Percentiles rank a stretch among this genome's conserved stretches.
These are phyloP conservation scores for Margaritispora aquatica DNA, from an alignment of 495 filamentous ascomycete species.

Conservation along the genomic window DNA sequence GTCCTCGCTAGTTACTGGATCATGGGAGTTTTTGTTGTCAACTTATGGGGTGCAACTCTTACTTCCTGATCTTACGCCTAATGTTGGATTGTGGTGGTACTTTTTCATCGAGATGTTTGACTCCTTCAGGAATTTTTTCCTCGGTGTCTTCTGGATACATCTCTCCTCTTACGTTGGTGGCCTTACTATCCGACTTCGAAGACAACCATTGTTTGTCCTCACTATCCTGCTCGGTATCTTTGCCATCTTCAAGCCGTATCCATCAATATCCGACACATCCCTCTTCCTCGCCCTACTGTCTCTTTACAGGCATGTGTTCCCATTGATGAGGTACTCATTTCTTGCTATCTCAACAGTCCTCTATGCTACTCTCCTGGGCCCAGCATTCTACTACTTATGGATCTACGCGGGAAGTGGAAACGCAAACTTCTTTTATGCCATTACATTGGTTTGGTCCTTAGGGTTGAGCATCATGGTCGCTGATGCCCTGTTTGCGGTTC, in stretches of 20 bases:
- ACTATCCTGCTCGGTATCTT: constrained; percentile 79
- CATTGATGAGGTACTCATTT: constrained; percentile 91
- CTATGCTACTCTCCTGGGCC: constrained; percentile 83
- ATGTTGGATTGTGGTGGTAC: constrained; percentile 98
- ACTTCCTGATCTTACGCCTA: constrained; percentile 89
- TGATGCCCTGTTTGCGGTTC: constrained; percentile 78
- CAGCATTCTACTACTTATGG: constrained; percentile 96
- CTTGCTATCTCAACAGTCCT: constrained; percentile 73
- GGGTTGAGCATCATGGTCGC: constrained; percentile 72
- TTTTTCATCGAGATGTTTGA: constrained; percentile 99
- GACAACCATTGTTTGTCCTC: constrained; percentile 81
- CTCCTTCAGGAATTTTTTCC: constrained; percentile 93
- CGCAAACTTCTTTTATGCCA: constrained; percentile 99
- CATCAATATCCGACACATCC: constrained; percentile 80
- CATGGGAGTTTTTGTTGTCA: constrained; percentile 73
- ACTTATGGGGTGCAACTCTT: constrained; percentile 91
- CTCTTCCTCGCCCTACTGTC: constrained; percentile 78
- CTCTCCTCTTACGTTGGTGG: constrained; percentile 81
- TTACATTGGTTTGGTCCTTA: constrained; percentile 94
- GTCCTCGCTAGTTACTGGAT: constrained; percentile 69
- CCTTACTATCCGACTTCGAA: constrained; percentile 68
- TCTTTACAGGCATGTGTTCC: constrained; percentile 91
- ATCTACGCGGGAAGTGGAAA: constrained; percentile 97
- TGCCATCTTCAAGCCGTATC: constrained; percentile 93
- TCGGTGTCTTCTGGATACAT: constrained; percentile 97